Conservation (phyloP, 1,284 basidiomycete species). For the Xanthoconium separans region DNA sequence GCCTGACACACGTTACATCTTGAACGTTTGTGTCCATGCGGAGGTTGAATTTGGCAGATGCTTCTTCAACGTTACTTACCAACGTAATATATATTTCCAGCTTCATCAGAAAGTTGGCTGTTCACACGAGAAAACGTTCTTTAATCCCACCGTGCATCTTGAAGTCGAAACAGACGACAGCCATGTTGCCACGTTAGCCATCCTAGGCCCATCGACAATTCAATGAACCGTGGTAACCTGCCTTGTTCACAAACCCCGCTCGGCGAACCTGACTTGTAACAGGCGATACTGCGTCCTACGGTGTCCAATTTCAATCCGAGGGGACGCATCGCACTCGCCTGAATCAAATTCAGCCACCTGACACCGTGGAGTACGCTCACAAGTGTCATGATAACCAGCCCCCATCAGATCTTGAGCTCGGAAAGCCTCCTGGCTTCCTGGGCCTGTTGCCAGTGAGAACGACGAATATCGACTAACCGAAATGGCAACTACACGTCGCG, state of each 20-base stretch:
- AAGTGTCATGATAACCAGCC: constrained; percentile 18
- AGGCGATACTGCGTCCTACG: constrained; percentile 4
- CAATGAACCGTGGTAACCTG: constrained; percentile 1
- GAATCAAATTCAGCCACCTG: constrained; percentile 12
- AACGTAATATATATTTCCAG: constrained; percentile 14
- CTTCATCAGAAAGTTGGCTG: neutral
- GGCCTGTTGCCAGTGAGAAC: constrained; percentile 10
- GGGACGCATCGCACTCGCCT: constrained; percentile 6
- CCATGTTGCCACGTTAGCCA: constrained; percentile 16
- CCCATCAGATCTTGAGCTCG: constrained; percentile 18
- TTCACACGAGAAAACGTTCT: constrained; percentile 20
- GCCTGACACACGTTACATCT: no score
- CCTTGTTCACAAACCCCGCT: constrained; percentile 19
- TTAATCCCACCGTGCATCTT: constrained; percentile 8
- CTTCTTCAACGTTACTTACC: neutral
- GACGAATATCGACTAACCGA: constrained; percentile 4
- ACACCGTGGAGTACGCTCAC: constrained; percentile 6
- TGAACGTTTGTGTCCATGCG: no score
- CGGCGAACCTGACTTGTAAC: constrained; percentile 8
- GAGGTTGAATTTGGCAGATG: no score
- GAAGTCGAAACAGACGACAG: constrained; percentile 5
- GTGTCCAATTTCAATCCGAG: constrained; percentile 3
- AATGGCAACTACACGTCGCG: constrained; percentile 8
- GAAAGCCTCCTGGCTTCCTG: neutral
- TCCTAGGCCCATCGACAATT: neutral